phyloP scores from a whole-genome alignment of 2,329 filamentous ascomycete genomes.

The Zymoseptoria passerinii region DNA sequence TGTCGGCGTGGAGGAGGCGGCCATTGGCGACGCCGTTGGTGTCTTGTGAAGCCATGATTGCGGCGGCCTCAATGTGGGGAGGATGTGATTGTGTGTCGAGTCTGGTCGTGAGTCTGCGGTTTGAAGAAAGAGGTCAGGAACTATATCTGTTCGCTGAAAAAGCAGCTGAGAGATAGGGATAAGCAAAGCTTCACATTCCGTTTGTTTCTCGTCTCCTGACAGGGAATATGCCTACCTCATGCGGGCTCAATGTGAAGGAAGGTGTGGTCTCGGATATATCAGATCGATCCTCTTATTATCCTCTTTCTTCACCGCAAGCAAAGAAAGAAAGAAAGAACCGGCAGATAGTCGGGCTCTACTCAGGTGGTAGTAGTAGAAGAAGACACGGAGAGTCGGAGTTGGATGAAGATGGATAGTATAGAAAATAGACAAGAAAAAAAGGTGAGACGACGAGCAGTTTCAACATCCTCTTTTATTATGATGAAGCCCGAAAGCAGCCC shows the following conservation, averaged over 20 bases:
- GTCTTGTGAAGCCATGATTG: neutral
- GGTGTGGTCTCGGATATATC: neutral
- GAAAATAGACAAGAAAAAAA: no score
- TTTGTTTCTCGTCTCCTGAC: neutral
- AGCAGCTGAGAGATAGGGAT: neutral
- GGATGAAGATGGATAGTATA: no score
- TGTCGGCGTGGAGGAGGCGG: neutral
- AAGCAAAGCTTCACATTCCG: neutral
- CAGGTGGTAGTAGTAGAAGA: neutral
- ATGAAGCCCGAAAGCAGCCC: no score
- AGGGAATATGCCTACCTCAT: neutral
- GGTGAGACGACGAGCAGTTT: no score
- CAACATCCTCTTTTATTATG: no score
- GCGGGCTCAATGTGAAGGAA: neutral
- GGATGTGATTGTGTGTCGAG: neutral
- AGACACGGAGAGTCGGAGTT: no score
- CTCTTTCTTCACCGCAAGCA: neutral
- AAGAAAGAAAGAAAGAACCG: neutral
- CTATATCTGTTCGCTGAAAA: neutral
- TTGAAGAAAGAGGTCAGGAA: neutral
- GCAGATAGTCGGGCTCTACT: neutral
- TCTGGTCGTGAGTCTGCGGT: neutral
- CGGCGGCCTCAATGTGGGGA: neutral
- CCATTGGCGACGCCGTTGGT: neutral
- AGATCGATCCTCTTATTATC: neutral